These are phyloP conservation scores for Plasmodium vivax DNA, from an alignment of 169 alveolate genomes.

Conservation along the genomic window DNA sequence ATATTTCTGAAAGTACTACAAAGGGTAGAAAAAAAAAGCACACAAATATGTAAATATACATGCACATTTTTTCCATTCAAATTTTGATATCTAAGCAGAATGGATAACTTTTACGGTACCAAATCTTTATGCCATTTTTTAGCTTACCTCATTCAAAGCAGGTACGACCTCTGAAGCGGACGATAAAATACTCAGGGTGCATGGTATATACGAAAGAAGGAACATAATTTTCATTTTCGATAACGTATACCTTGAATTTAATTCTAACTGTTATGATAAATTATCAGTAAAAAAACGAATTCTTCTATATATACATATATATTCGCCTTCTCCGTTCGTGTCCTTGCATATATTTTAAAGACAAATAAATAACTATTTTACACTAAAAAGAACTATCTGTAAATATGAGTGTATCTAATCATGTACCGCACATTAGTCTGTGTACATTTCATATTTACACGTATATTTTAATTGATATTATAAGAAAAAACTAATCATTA, in stretches of 20 bases:
- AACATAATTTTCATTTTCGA: neutral
- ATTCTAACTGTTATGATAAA: neutral
- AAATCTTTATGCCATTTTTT: neutral
- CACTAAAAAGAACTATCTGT: neutral
- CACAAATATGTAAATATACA: neutral
- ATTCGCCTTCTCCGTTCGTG: neutral
- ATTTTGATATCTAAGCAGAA: neutral
- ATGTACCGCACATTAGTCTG: neutral
- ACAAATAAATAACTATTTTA: neutral
- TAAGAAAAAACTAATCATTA: neutral
- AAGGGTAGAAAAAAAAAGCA: neutral
- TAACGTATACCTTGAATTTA: neutral
- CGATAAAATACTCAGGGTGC: neutral
- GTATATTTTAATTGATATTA: too few relatives aligned
- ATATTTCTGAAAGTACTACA: neutral
- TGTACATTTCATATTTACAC: neutral
- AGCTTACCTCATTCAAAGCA: neutral
- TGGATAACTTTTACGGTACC: neutral
- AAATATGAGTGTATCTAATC: neutral
- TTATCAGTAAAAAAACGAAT: neutral
- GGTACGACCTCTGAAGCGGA: neutral
- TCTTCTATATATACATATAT: neutral
- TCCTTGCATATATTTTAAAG: neutral
- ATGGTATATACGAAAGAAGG: neutral
- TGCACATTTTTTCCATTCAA: neutral